Evolutionary conservation across 805 yeast genomes (phyloP), one percentile per base, ranked within the genome.

Genomic region (Maudiozyma turicensis): DNA sequence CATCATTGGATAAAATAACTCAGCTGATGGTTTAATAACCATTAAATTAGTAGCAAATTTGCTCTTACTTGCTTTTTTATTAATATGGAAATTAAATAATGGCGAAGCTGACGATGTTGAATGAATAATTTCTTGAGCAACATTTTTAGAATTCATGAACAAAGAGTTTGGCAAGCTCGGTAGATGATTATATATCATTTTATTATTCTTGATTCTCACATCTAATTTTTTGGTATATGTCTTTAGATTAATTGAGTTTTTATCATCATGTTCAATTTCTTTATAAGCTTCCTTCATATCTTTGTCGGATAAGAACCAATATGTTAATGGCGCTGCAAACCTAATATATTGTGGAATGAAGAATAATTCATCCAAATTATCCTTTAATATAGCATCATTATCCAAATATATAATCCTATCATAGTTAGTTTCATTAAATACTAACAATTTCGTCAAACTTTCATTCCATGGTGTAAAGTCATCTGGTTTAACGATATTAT

Each of bases 331-430:
- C 39, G 73, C 67, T 0, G 80, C 76, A 46, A 78, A 58, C 47
- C 69, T 51, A 32, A 63, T 65, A 43, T 71, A 69, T 1, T 70
- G 71, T 8, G 81, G 81, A 3, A 75, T 39, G 51, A 76, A 72
- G 54, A 78, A 77, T 40, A 77, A 57, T 50, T 77, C 81, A 61
- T 78, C 82, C 56, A 79, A 50, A 40, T 71, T 61, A 8, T 60
- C 59, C 14, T 59, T 52, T 11, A 79, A 55, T 54, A 71, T 50
- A 2, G 81, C 72, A 63, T 81, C 86, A 8, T 81, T 71, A 59
- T 82, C 87, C 55, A 82, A 61, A 58, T 73, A 80, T 11, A 82
- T 71, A 14, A 82, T 58, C 43, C 83, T 61, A 29, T 78, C 77
- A 57, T 70, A 82, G 35, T 76, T 71, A 0, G 67, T 61, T 54